phyloP scores from a whole-genome alignment of 2,329 filamentous ascomycete genomes.

The Ampelomyces quisqualis region DNA sequence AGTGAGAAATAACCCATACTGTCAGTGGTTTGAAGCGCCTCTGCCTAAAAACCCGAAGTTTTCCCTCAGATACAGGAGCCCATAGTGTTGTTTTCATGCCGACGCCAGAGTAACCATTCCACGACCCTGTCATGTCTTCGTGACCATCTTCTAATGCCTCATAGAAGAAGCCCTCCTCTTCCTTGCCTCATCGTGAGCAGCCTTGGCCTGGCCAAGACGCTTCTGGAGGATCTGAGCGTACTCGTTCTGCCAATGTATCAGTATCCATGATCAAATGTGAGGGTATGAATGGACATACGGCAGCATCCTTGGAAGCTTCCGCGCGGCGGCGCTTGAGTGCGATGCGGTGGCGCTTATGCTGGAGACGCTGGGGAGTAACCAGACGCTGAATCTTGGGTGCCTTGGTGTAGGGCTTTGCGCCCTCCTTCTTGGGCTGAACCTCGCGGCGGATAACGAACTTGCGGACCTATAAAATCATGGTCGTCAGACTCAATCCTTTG shows the following conservation, averaged over 20 bases:
- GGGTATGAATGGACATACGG: slow-evolving; percentile 61
- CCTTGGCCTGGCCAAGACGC: slow-evolving; percentile 95
- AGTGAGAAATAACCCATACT: slow-evolving; percentile 40
- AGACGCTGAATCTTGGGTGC: slow-evolving; percentile 99
- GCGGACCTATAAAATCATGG: slow-evolving; percentile 68
- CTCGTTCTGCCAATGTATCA: slow-evolving; percentile 71
- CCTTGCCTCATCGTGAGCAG: slow-evolving; percentile 87
- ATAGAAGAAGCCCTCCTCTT: slow-evolving; percentile 92
- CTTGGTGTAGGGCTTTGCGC: slow-evolving; percentile 99
- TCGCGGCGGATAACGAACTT: slow-evolving; percentile 99
- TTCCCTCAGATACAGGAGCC: slow-evolving; percentile 37
- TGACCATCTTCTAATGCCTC: slow-evolving; percentile 41
- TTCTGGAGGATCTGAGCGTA: slow-evolving; percentile 95
- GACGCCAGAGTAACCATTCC: slow-evolving; percentile 43
- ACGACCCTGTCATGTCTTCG: slow-evolving; percentile 37
- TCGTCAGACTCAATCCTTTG: slow-evolving; percentile 51
- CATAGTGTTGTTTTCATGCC: slow-evolving; percentile 39
- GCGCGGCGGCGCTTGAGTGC: slow-evolving; percentile 97
- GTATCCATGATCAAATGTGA: background rate
- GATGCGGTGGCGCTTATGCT: slow-evolving; percentile 98
- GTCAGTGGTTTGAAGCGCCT: slow-evolving; percentile 40
- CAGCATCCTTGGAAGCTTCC: slow-evolving; percentile 98
- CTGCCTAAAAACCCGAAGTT: slow-evolving; percentile 39
- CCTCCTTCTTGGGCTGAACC: slow-evolving; percentile 94
- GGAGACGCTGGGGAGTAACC: slow-evolving; percentile 97